Evolutionary conservation across 2,329 filamentous ascomycete genomes (phyloP), one percentile per base, ranked within the genome.

Genomic region (Aureobasidium namibiae): DNA sequence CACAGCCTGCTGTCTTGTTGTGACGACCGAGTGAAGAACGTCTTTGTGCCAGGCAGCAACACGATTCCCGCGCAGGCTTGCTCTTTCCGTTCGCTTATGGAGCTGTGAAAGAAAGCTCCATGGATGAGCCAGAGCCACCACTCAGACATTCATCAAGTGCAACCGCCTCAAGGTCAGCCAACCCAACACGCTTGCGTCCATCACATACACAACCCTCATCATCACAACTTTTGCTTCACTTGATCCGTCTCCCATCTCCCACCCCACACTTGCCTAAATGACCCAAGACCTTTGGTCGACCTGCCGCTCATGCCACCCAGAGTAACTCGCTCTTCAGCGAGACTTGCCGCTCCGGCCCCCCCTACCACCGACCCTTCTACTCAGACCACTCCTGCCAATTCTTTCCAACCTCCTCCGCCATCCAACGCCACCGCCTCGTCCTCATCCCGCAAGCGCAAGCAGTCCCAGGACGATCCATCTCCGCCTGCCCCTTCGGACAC

Each of bases 281-380:
- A 24, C 48, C 26, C 45, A 9, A 39, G 24, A 31, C 26, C 53
- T 56, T 18, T 10, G 2, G 21, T 29, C 33, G 16, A 31, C 14
- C 14, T 39, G 33, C 42, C 54, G 65, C 89, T 92, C 86, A 96
- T 96, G 91, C 90, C 89, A 84, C 80, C 86, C 83, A 96, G 92
- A 89, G 86, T 94, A 70, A 96, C 92, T 81, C 90, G 92, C 80
- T 94, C 92, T 70, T 88, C 92, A 75, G 88, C 92, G 79, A 91
- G 91, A 81, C 86, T 90, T 83, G 89, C 89, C 79, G 88, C 89
- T 70, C 71, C 72, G 64, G 68, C 67, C 61, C 16, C 18, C 24
- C 67, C 78, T 76, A 77, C 76, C 67, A 76, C 77, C 39, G 31
- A 44, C 39, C 29, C 26, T 69, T 72, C 78, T 65, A 68, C 66